Evolutionary conservation across 2,329 filamentous ascomycete species (phyloP), one percentile per base, ranked within the genome.

Genomic region (Helminthosporium solani): DNA sequence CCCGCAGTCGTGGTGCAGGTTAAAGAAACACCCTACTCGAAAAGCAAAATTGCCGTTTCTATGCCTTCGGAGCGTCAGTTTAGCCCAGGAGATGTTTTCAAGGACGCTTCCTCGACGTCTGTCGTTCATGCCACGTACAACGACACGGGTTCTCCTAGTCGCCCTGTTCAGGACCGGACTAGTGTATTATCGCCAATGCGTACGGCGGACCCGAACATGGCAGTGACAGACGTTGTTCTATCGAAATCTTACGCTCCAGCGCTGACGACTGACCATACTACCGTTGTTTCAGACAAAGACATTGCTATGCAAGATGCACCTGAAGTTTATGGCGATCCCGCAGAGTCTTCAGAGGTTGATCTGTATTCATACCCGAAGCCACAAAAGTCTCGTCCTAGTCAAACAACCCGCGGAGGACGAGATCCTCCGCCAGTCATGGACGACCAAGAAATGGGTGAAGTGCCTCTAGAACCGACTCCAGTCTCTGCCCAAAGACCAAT

Each of bases 1-100:
- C 33, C 43, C 18, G 45, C 41, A 3, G 42, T 56, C 6, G 37
- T 56, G 16, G 52, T 68, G 1, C 63, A 61, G 16, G 64, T 68
- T 0, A 57, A 61, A 28, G 63, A 68, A 36, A 70, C 66, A 1
- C 64, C 63, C 2, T 51, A 60, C 34, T 19, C 44, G 2, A 63
- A 62, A 44, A 33, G 46, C 23, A 63, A 56, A 28, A 49, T 42
- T 12, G 44, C 20, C 19, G 19, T 20, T 3, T 15, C 39, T n/a
- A 4, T 21, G 7, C 16, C 34, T 31, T 14, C 40, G 42, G 4
- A 27, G 16, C 48, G 49, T 19, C 46, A 49, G 9, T 50, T 48
- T 25, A 44, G 20, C 2, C 56, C 55, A 15, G 61, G 52, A 16
- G 48, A 44, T 1, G 40, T 50, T 8, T 46, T 50, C 2, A 58